Conservation (phyloP, 129 eudicot species). For the Chrysanthemum lavandulifolium region DNA sequence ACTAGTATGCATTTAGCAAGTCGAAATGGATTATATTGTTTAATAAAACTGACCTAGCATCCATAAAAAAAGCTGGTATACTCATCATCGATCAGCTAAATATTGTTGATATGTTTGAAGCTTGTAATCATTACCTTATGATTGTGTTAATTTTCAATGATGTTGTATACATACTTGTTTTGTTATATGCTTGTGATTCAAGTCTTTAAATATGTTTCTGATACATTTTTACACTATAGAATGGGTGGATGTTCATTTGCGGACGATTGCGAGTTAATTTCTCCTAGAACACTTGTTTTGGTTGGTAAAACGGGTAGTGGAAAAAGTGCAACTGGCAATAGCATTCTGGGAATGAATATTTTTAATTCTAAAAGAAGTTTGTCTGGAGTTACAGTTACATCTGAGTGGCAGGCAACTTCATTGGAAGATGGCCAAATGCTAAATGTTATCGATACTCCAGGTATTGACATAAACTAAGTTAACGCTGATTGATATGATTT, state of each 20-base stretch:
- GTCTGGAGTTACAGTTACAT: not conserved
- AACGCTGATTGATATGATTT: no score
- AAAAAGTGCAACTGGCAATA: constrained; percentile 18
- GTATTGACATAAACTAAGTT: constrained; percentile 21
- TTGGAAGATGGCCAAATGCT: constrained; percentile 33
- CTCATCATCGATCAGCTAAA: no score
- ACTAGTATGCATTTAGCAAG: no score
- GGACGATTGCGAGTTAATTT: not conserved
- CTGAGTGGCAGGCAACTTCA: not conserved
- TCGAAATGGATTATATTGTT: no score
- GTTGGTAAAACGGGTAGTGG: constrained; percentile 13
- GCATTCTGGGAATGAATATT: not conserved
- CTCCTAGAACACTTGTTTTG: constrained; percentile 4
- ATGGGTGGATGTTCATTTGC: not conserved
- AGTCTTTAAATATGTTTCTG: not conserved
- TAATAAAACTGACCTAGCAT: no score
- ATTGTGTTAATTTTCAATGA: no score
- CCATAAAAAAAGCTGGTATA: no score
- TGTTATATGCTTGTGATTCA: no score
- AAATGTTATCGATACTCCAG: constrained; percentile 43
- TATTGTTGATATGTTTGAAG: no score
- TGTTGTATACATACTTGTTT: no score
- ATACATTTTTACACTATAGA: not conserved
- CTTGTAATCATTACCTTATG: no score
- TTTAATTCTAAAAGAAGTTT: not conserved